Evolutionary conservation across 306 rosid genomes (phyloP), one percentile per base, ranked within the genome.

Genomic region (Nissolia schottii): DNA sequence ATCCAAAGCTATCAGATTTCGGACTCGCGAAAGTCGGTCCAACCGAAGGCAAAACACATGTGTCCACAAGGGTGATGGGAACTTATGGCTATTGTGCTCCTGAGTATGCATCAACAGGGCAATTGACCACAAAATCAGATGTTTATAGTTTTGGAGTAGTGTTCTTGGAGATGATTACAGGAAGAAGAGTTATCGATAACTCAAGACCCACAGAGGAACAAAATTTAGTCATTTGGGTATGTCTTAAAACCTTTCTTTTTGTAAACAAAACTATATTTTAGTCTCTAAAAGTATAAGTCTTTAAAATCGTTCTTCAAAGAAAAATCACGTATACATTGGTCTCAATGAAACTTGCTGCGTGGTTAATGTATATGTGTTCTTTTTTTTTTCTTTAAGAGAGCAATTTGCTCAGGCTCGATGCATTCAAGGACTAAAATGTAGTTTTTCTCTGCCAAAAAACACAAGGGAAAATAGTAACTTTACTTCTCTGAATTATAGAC

Each of bases 71-170:
- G 79, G 97, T 93, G 24, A 93, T 93, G 98, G 98, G 97, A 54
- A 93, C 98, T 66, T 93, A 93, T 51, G 98, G 98, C 63, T 93
- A 93, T 8, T 93, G 97, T 81, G 97, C 98, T 64, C 98, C 98
- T 1, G 98, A 93, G 74, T 93, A 93, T 80, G 97, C 96, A 38
- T 79, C 77, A 27, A 93, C 96, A 0, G 98, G 98, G 13, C 88
- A 93, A 3, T 77, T 93, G 79, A 88, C 87, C 0, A 70, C 92
- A 4, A 90, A 85, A 83, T 90, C 98, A 2, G 97, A 93, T 71
- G 91, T 93, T 0, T 93, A 90, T 49, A 88, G 97, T 66, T 93
- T 77, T 24, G 98, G 98, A 55, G 98, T 93, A 0, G 97, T 93
- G 63, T 85, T 93, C 59, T 73, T 93, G 74, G 98, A 93, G 87